A percentile compares a stretch with the other conserved stretches of the same genome.
phyloP scores from a whole-genome alignment of 2,329 filamentous ascomycete genomes.

The Monosporascus sp. region DNA sequence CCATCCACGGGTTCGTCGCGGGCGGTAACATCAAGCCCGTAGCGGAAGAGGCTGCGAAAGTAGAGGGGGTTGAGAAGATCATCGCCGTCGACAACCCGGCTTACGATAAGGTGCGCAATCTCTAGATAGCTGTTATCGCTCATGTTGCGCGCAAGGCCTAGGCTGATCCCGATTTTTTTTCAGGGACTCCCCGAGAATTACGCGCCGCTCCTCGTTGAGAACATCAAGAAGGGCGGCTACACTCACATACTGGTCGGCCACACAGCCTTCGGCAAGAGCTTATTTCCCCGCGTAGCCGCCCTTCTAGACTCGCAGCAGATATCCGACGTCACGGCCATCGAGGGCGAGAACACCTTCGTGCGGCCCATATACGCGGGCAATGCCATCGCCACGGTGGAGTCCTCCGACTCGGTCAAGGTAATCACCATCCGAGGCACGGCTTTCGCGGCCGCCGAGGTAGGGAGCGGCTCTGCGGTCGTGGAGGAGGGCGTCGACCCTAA shows the following conservation, averaged over 20 bases:
- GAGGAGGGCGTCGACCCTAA: conserved; percentile 84
- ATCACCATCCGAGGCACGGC: conserved; percentile 91
- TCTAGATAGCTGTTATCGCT: too few relatives aligned
- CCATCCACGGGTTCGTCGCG: conserved; percentile 82
- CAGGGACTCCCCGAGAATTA: conserved; percentile 90
- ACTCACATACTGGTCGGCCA: conserved; percentile 88
- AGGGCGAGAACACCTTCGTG: conserved; percentile 90
- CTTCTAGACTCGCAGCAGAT: conserved; percentile 89
- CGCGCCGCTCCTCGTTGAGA: conserved; percentile 88
- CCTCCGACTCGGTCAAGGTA: conserved; percentile 76
- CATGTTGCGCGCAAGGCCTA: too few relatives aligned
- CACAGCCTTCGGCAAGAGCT: conserved; percentile 93
- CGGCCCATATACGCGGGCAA: conserved; percentile 97
- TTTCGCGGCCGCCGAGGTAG: conserved; percentile 69
- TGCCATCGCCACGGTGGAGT: conserved; percentile 93
- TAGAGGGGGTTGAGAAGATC: conserved; percentile 87
- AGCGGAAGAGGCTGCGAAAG: conserved; percentile 81
- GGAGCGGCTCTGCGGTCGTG: conserved; percentile 68
- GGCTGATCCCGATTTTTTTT: too few relatives aligned
- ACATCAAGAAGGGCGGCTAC: conserved; percentile 92
- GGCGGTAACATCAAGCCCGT: conserved; percentile 69
- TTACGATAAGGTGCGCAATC: conserved; percentile 72
- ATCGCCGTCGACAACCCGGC: conserved; percentile 81
- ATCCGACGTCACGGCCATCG: conserved; percentile 81
- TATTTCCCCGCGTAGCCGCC: conserved; percentile 86